A percentile compares a stretch with the other conserved stretches of the same genome.
Conservation (phyloP, 495 filamentous ascomycete genomes). For the Penicillium antarcticum region DNA sequence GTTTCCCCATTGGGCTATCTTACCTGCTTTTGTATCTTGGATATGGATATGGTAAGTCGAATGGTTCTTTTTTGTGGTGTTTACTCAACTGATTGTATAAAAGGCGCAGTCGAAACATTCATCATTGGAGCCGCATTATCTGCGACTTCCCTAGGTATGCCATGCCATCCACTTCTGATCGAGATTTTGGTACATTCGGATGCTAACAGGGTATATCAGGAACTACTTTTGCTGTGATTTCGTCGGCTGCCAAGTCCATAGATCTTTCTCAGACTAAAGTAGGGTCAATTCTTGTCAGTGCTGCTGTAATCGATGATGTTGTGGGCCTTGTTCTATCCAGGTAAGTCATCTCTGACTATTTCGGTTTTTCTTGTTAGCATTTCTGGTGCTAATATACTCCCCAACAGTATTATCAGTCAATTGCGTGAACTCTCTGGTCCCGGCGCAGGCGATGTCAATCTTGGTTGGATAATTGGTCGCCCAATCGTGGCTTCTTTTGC, state of each 20-base stretch:
- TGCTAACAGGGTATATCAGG: conserved; percentile 8
- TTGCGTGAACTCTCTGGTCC: conserved; percentile 29
- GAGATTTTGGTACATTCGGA: too few species aligned
- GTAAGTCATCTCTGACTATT: conserved; percentile 5
- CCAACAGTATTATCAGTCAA: conserved; percentile 43
- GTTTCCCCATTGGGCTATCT: conserved; percentile 32
- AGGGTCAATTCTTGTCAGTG: conserved; percentile 43
- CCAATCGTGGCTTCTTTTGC: conserved; percentile 55
- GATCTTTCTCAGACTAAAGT: conserved; percentile 30
- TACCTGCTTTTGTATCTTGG: conserved; percentile 30
- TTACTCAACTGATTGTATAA: background rate
- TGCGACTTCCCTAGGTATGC: conserved; percentile 31
- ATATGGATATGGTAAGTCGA: conserved; percentile 26
- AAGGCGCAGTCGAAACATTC: conserved; percentile 36
- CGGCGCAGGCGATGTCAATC: conserved; percentile 25
- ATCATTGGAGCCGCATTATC: conserved; percentile 34
- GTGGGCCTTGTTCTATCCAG: conserved; percentile 75
- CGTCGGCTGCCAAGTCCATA: conserved; percentile 19
- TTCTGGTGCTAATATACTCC: background rate
- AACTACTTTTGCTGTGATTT: conserved; percentile 35
- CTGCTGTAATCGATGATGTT: conserved; percentile 80
- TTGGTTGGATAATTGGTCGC: conserved; percentile 45
- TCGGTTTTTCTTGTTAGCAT: background rate
- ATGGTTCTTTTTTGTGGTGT: background rate
- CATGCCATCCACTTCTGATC: too few species aligned